Percentiles rank a stretch among this genome's conserved stretches.
Conservation (phyloP, 179 eudicot genomes). For the Spergularia azorica region DNA sequence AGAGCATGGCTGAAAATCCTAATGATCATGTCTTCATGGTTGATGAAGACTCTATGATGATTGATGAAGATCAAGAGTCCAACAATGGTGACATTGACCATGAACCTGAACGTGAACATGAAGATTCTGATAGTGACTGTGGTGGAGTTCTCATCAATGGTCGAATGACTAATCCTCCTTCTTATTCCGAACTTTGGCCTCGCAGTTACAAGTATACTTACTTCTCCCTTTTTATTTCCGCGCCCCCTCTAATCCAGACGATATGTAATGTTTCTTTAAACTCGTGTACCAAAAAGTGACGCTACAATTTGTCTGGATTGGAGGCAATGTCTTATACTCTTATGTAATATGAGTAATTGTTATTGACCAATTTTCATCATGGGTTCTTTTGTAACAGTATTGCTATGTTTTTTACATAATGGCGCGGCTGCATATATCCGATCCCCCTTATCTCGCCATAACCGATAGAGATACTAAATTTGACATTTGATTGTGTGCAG, state of each 20-base stretch:
- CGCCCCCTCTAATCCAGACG: not conserved
- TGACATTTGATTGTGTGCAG: slow-evolving; percentile 30
- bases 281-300: too few relatives aligned
- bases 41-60: slow-evolving; percentile 28
- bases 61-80: slow-evolving; percentile 29
- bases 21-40: slow-evolving; percentile 22
- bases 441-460: not conserved
- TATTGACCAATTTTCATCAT: too few relatives aligned
- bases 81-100: not conserved
- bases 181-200: slow-evolving; percentile 59
- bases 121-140: slow-evolving; percentile 2
- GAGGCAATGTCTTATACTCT: too few relatives aligned
- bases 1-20: slow-evolving; percentile 8
- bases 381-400: too few relatives aligned
- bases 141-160: slow-evolving; percentile 21
- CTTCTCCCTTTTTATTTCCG: not conserved
- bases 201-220: slow-evolving; percentile 57
- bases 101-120: slow-evolving; percentile 4
- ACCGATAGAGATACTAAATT: not conserved
- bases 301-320: too few relatives aligned
- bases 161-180: slow-evolving; percentile 17
- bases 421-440: not conserved
- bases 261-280: too few relatives aligned
- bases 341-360: too few relatives aligned
- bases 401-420: not conserved